Evolutionary conservation across 345 rosid genomes (phyloP), one percentile per base, ranked within the genome.

Genomic region (Arabis alpina): DNA sequence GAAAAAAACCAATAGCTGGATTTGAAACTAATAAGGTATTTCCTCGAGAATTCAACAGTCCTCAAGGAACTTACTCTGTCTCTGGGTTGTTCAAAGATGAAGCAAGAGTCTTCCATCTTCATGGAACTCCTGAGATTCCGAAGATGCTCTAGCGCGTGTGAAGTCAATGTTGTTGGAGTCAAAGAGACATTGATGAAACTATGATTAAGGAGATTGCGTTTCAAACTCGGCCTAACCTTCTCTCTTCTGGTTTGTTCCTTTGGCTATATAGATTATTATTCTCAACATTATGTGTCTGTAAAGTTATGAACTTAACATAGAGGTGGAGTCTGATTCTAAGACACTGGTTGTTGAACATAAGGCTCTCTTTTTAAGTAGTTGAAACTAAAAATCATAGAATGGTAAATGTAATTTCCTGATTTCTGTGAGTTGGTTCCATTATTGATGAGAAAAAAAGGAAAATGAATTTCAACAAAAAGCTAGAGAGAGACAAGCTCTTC

Each of bases 181-280:
- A 49, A 59, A 41, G 64, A 40, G 36, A 60, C 64, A 10, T 13
- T 60, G 13, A 4, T 41, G 64, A 41, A 41, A 25, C 64, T 60
- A 13, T 60, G 50, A 60, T 42, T 8, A 13, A 13, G 13, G 50
- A 60, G 64, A 60, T 25, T 60, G 37, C 42, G 64, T 23, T 37
- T 37, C 15, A 10, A 41, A 41, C 53, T 16, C 10, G 1, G 24
- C 7, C 37, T 52, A 52, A n/a, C 11, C 23, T 54, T 54, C 19
- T 49, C 13, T n/a, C 12, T 16, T 49, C 5, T 49, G 53, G 1
- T 16, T 2, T 50, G 54, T 10, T 9, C n/a, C 30, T 50, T 50
- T 50, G 54, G 32, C n/a, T 23, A 23, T 19, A 10, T 50, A 49
- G 28, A 49, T 49, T 49, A 23, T 49, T 19, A 13, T 49, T 2